Conservation (phyloP, 108 stramenopile genomes). For the Conticribra weissflogii region DNA sequence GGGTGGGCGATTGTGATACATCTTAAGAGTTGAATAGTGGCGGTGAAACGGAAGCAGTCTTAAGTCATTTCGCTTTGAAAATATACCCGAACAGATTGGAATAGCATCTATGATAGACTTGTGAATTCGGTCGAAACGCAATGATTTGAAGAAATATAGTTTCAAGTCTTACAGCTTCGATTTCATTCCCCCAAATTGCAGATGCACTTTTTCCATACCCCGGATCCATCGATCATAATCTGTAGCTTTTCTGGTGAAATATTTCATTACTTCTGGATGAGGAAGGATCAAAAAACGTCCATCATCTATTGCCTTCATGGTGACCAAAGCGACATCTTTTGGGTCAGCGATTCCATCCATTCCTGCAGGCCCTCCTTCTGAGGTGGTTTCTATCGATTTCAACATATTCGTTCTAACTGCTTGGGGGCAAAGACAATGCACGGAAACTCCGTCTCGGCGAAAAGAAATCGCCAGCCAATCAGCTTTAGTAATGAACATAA, state of each 20-base stretch:
- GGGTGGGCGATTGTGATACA: no score
- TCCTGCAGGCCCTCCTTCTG: conserved; percentile 16
- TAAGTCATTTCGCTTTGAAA: no score
- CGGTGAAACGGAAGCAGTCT: no score
- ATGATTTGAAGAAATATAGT: no score
- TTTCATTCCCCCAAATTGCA: conserved; percentile 14
- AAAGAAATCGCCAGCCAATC: conserved; percentile 26
- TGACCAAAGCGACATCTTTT: conserved; percentile 10
- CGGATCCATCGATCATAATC: conserved; percentile 30
- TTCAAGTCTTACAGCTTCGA: no score
- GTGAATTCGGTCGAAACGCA: no score
- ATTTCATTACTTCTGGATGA: conserved; percentile 24
- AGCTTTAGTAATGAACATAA: no score
- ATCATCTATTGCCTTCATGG: conserved; percentile 15
- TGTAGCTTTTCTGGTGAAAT: conserved; percentile 13
- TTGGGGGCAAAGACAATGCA: conserved; percentile 32
- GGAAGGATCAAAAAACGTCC: conserved; percentile 26
- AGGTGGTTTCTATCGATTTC: not conserved
- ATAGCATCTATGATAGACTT: no score
- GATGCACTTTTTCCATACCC: conserved; percentile 16
- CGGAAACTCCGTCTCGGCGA: conserved; percentile 2
- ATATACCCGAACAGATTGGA: no score
- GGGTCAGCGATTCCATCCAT: conserved; percentile 24
- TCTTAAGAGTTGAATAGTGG: no score
- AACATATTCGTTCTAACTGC: conserved; percentile 31